Percentiles rank a stretch among this genome's conserved stretches.
Evolutionary conservation across 75 land plant species (phyloP).

Genomic region (Picea glauca): DNA sequence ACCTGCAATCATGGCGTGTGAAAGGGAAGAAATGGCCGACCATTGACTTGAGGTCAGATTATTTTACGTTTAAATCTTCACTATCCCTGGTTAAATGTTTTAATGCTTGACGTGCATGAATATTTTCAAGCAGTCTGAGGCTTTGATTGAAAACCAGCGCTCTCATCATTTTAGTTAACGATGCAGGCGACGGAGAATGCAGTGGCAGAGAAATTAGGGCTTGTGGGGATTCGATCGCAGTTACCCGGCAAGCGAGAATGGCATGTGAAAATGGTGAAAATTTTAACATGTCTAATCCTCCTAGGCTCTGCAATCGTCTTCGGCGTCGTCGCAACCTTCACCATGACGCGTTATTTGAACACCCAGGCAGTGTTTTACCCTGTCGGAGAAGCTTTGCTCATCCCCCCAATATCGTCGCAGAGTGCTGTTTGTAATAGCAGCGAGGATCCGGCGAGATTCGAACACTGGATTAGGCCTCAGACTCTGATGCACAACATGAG

Average conservation of each 20-base stretch:
- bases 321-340: conserved; percentile 10
- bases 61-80: no score
- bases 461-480: conserved; percentile 15
- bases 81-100: no score
- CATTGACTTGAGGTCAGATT: no score
- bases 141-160: no score
- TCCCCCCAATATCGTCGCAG: background rate
- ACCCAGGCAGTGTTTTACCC: background rate
- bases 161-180: no score
- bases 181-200: no score
- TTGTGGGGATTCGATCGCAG: no score
- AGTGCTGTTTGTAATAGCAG: background rate
- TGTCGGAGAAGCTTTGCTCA: background rate
- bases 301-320: conserved; percentile 8
- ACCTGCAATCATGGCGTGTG: no score
- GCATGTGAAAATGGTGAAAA: background rate
- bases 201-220: no score
- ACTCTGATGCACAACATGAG: conserved; percentile 37
- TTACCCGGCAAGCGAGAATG: conserved; percentile 1
- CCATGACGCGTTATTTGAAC: background rate
- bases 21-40: no score
- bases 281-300: background rate
- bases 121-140: no score
- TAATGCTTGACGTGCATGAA: no score
- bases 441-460: background rate